Evolutionary conservation across 495 filamentous ascomycete species (phyloP), one percentile per base, ranked within the genome.

Genomic region (Margaritispora aquatica): DNA sequence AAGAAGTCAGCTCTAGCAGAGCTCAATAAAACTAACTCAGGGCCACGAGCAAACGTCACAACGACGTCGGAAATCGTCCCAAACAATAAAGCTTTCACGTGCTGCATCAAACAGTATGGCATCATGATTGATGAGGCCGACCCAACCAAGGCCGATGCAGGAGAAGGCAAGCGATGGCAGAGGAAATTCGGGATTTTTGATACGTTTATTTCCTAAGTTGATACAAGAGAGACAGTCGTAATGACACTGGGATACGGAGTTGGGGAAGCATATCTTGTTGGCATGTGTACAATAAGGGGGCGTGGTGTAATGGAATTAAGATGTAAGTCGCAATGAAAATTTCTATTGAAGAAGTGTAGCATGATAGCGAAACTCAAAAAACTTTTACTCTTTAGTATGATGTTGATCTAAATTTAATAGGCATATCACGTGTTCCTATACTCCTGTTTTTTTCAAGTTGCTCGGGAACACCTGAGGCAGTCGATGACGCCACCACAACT

Each of bases 21-120:
- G 60, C n/a, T 61, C 63, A 17, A 73, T 62, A 34, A 70, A 65
- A 20, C 68, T 68, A 19, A 54, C 53, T 64, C 2, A 1, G 36
- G 17, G 15, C n/a, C 27, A 51, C 53, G 10, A 34, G 27, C 9
- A 21, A 50, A 21, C 48, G 9, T 7, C 24, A 44, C 22, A 50
- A 31, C n/a, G 53, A 54, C 2, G 15, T 4, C 51, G 22, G 19
- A 31, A 13, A 11, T 58, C 24, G 26, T 26, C 9, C 46, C 76
- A 0, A 71, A 64, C 2, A 82, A 78, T 55, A 77, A 70, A 48
- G 76, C 81, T 3, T 88, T 88, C 58, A 68, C 74, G 0, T 87
- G 84, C 66, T 86, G 81, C 58, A 75, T 88, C 51, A 71, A 72
- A 62, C 82, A 88, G 70, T 87, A 85, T 65, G 85, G 84, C 7